These are phyloP conservation scores for Cinnamomum chago DNA, from an alignment of 164 flowering plant species.

Conservation along the genomic window DNA sequence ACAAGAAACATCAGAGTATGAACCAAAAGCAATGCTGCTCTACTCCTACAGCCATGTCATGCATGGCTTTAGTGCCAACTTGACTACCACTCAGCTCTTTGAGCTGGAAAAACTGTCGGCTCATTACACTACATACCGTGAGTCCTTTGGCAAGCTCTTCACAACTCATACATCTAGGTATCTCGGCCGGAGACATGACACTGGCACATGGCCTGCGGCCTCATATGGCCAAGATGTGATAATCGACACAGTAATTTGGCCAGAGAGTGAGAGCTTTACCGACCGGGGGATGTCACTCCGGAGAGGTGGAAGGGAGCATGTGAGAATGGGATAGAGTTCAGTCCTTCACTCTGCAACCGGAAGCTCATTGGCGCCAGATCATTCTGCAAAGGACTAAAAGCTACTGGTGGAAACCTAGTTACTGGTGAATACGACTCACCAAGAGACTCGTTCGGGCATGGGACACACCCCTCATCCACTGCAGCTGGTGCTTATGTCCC, in stretches of 20 bases:
- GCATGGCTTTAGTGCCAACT: slow-evolving; percentile 27
- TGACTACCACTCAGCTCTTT: slow-evolving; percentile 18
- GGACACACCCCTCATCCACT: slow-evolving; percentile 37
- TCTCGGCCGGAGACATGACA: slow-evolving; percentile 14
- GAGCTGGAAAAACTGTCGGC: slow-evolving; percentile 22
- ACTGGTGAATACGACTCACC: slow-evolving; percentile 27
- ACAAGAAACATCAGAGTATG: neutral
- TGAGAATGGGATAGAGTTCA: slow-evolving; percentile 18
- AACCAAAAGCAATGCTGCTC: slow-evolving; percentile 9
- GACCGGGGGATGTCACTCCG: slow-evolving; percentile 20
- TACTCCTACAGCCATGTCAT: slow-evolving; percentile 27
- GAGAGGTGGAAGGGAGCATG: slow-evolving; percentile 30
- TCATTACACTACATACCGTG: slow-evolving; percentile 11
- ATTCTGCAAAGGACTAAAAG: slow-evolving; percentile 31
- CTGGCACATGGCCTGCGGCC: slow-evolving; percentile 21
- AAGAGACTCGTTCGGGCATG: slow-evolving; percentile 39
- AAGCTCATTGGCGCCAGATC: slow-evolving; percentile 49
- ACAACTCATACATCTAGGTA: slow-evolving; percentile 24
- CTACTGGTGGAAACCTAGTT: slow-evolving; percentile 9
- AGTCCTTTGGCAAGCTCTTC: slow-evolving; percentile 14
- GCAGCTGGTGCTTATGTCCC: slow-evolving; percentile 9
- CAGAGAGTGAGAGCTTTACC: slow-evolving; percentile 17
- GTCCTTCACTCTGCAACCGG: slow-evolving; percentile 20
- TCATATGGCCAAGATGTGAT: slow-evolving; percentile 25
- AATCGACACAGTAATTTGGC: slow-evolving; percentile 24